These are phyloP conservation scores for Pseudoturritis turrita DNA, from an alignment of 345 rosid species.

Conservation along the genomic window DNA sequence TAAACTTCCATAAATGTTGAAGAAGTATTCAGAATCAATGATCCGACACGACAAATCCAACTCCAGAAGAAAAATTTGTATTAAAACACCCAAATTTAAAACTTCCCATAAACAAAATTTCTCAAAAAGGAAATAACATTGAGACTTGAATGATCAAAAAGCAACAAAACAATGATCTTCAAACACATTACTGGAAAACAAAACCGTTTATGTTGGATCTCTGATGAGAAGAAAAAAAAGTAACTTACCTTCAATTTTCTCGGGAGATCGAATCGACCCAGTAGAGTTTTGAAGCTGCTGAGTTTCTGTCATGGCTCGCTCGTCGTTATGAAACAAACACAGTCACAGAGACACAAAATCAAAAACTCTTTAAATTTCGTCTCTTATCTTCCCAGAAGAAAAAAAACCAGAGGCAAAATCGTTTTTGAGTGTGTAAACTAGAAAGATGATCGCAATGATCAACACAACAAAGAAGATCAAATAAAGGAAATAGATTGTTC, in stretches of 20 bases:
- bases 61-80: conserved; percentile 4
- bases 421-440: conserved; percentile 11
- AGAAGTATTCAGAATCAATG: conserved; percentile 16
- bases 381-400: neutral
- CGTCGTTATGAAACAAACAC: conserved; percentile 10
- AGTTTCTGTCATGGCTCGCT: conserved; percentile 66
- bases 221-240: neutral
- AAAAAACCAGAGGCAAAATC: neutral
- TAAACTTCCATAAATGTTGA: neutral
- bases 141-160: conserved; percentile 9
- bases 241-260: conserved; percentile 59
- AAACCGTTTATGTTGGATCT: conserved; percentile 26
- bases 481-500: neutral
- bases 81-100: neutral
- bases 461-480: neutral
- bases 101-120: neutral
- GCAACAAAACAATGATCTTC: conserved; percentile 4
- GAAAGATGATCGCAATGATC: conserved; percentile 36
- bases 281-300: conserved; percentile 58
- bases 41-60: conserved; percentile 21
- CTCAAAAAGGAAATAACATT: conserved; percentile 1
- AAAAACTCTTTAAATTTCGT: neutral
- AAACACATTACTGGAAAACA: conserved; percentile 23
- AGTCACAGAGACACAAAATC: conserved; percentile 6
- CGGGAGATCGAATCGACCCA: conserved; percentile 52